Conservation (phyloP, 306 rosid species). For the Cicer yamashitae region DNA sequence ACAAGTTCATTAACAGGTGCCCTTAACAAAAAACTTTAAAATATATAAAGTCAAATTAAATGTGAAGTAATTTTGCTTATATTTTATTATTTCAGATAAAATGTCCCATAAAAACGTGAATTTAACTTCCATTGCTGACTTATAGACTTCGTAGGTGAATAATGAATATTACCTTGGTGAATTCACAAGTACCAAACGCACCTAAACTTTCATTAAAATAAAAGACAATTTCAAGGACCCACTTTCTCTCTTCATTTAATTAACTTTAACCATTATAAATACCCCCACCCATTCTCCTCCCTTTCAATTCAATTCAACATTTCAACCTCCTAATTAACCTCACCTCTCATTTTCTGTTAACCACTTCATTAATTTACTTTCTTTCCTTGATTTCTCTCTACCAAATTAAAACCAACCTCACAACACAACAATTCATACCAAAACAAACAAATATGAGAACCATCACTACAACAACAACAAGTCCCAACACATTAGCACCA, state of each 20-base stretch:
- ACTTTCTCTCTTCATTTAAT: neutral
- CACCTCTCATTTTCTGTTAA: conserved; percentile 39
- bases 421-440: too few species aligned
- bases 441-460: conserved; percentile 55
- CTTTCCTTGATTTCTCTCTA: conserved; percentile 29
- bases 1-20: too few species aligned
- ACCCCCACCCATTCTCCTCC: conserved; percentile 28
- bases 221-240: neutral
- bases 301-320: conserved; percentile 37
- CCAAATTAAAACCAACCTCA: neutral
- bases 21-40: too few species aligned
- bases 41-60: too few species aligned
- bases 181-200: too few species aligned
- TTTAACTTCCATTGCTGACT: too few species aligned
- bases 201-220: too few species aligned
- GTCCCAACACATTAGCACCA: conserved; percentile 26
- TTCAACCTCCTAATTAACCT: neutral
- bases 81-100: too few species aligned
- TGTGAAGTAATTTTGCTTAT: too few species aligned
- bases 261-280: conserved; percentile 53
- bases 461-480: conserved; percentile 32
- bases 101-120: too few species aligned
- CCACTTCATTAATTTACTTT: neutral
- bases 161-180: too few species aligned
- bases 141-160: too few species aligned